Base-by-base conservation (phyloP, 2,329 filamentous ascomycete genomes). In the Nemania sp. region DNA sequence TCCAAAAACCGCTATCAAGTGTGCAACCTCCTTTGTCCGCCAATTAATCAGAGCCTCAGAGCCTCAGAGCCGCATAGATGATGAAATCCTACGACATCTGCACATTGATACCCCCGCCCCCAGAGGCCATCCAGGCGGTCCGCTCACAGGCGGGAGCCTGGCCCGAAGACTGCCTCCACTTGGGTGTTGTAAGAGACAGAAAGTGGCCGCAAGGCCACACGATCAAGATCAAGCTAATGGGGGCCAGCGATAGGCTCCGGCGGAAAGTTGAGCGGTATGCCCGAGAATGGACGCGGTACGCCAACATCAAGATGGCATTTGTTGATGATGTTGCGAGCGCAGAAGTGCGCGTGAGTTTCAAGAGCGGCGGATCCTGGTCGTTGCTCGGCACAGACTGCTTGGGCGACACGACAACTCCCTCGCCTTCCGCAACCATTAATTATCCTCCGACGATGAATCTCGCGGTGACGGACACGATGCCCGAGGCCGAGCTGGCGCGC, bases 391-490 rank as follows among this genome's bases (percentile, higher is more conserved):
- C 1, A 22, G 44, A 54, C 31, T 54, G 36, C 9, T 17, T 48
- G 20, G 14, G 4, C n/a, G 28, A 2, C 6, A 22, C 14, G 3
- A 14, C 22, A 4, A 19, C 9, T 4, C 28, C 28, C 4, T 31
- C 28, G 28, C 28, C 28, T 4, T 14, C 5, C 3, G 5, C 5
- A 14, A 14, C 28, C 28, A n/a, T n/a, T n/a, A n/a, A n/a, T n/a
- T n/a, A n/a, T n/a, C n/a, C n/a, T n/a, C n/a, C 43, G 33, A 54
- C 51, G 5, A 54, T 49, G 51, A 54, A 54, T 24, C 26, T 54
- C 15, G 51, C 19, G 12, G 43, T 41, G 28, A 23, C 43, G 31
- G 51, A 48, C 31, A n/a, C 6, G 7, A 48, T 30, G n/a, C 20
- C 33, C 31, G 51, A 54, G 15, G 12, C 17, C 15, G 28, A 30